Base-by-base conservation (phyloP, 441 rosid genomes). In the Hypseocharis bilobata region DNA sequence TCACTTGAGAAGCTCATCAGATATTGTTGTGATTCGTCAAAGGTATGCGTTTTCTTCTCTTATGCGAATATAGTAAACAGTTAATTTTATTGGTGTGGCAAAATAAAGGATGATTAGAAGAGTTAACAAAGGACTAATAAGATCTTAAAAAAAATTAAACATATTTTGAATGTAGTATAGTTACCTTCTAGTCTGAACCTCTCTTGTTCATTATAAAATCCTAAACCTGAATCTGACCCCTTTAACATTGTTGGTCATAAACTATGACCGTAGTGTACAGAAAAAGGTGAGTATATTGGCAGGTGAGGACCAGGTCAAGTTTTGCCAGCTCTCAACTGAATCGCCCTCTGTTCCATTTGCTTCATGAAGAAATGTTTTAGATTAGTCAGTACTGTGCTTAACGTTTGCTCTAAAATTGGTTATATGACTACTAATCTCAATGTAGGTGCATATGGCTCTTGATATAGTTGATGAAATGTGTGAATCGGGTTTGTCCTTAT, bases 381-480 rank as follows among this genome's bases (percentile, higher is more conserved):
- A 36, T 60, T 20, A 16, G 14, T 26, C 11, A 27, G 19, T 42
- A 54, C 55, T 70, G 66, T 38, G 32, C 30, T 3, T 52, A 22
- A 44, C 36, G 68, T 3, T 52, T 22, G 62, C 22, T 10, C 34
- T 32, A 47, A 38, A 17, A 61, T 42, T 72, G 61, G 66, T 63
- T 63, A 42, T 26, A 11, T 55, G 63, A 45, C 55, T 54, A 1
- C 74, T 76, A 40, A 32, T 68, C 63, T 40, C 23, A 68, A 65
- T 56, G 70, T 78, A 92, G 98, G 96, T 89, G 77, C 84, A 77
- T 72, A 74, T 66, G 32, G 96, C 96, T 70, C 80, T 92, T 72
- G 88, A 85, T 73, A 42, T 88, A 47, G 85, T 81, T 52, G 85
- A 88, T 28, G 71, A 80, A 78, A 82, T 89, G 84, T 81, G 81